Evolutionary conservation across 169 alveolate genomes (phyloP).

Genomic region (Plasmodium coatneyi): DNA sequence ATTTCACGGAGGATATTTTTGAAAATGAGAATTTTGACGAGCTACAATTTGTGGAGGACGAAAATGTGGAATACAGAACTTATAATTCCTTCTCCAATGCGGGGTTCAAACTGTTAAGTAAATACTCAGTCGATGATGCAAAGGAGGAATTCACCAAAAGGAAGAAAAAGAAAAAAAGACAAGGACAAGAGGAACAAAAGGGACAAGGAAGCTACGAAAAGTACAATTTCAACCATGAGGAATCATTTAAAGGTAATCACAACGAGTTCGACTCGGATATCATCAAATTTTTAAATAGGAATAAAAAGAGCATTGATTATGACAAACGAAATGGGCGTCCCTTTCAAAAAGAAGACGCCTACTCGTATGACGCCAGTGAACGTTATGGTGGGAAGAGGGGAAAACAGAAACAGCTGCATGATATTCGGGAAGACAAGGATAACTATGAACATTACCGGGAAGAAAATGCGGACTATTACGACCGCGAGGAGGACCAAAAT

Average conservation of each 20-base stretch:
- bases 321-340: not conserved
- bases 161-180: not conserved
- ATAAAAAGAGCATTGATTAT: conserved; percentile 37
- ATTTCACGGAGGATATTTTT: conserved; percentile 46
- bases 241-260: not conserved
- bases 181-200: not conserved
- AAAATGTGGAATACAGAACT: conserved; percentile 46
- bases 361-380: not conserved
- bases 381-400: not conserved
- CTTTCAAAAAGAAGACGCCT: not conserved
- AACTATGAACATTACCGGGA: not conserved
- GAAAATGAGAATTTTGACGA: conserved; percentile 74
- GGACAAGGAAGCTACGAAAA: not conserved
- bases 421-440: not conserved
- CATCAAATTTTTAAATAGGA: conserved; percentile 34
- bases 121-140: conserved; percentile 11
- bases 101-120: conserved; percentile 14
- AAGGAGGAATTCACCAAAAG: not conserved
- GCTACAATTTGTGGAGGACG: conserved; percentile 53
- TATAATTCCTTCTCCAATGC: conserved; percentile 53
- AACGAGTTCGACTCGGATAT: conserved; percentile 40
- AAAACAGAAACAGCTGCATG: conserved; percentile 10
- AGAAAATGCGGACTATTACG: conserved; percentile 1
- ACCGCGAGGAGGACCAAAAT: not conserved
- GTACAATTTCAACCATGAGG: not conserved